Conservation (phyloP, 208 protist genomes). For the Leishmania braziliensis region DNA sequence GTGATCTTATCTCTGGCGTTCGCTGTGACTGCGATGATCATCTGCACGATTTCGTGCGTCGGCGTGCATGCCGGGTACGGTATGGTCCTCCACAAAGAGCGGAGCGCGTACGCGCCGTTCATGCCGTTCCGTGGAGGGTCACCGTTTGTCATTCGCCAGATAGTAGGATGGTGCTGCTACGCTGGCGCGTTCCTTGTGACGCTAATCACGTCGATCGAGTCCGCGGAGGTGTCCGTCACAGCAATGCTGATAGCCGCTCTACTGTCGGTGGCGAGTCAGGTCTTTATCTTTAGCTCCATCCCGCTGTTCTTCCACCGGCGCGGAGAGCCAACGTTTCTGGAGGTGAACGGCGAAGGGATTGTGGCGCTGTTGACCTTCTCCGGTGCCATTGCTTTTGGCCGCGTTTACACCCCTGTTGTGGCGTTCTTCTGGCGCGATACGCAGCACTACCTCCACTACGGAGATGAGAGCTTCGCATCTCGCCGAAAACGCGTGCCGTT, state of each 20-base stretch:
- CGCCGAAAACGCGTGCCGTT: conserved; percentile 59
- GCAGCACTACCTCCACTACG: conserved; percentile 18
- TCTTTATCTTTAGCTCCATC: conserved; percentile 66
- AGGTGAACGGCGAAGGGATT: conserved; percentile 77
- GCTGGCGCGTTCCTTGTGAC: conserved; percentile 54
- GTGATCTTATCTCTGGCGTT: conserved; percentile 51
- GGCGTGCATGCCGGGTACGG: conserved; percentile 75
- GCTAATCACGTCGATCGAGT: conserved; percentile 58
- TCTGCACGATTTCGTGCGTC: conserved; percentile 68
- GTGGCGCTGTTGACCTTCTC: conserved; percentile 71
- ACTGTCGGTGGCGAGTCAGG: conserved; percentile 62
- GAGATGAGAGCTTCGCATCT: conserved; percentile 2
- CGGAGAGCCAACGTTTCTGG: conserved; percentile 53
- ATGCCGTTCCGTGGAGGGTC: conserved; percentile 82
- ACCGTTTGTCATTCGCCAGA: conserved; percentile 63
- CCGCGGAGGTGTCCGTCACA: conserved; percentile 30
- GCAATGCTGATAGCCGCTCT: conserved; percentile 51
- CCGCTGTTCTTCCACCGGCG: conserved; percentile 49
- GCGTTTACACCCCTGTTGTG: conserved; percentile 51
- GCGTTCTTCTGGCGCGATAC: conserved; percentile 35
- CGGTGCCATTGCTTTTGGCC: conserved; percentile 55
- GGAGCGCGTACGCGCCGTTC: conserved; percentile 51
- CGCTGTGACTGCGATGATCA: conserved; percentile 49
- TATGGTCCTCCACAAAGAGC: conserved; percentile 39
- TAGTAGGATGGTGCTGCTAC: conserved; percentile 67